phyloP scores from a whole-genome alignment of 768 basidiomycete species.

The Mycena chlorophos region DNA sequence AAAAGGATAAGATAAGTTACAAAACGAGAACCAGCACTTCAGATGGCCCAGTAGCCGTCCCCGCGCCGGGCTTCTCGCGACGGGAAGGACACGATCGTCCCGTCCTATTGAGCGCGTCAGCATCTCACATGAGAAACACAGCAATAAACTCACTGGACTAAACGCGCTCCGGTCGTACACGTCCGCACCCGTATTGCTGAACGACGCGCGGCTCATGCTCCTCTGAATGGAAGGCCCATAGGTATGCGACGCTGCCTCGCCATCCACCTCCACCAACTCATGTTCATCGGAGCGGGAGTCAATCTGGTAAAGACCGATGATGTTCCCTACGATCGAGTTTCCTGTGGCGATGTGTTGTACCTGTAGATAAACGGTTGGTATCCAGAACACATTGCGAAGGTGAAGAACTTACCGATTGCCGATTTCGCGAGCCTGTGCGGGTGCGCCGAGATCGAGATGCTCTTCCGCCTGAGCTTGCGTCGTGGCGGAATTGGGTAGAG shows the following conservation, averaged over 20 bases:
- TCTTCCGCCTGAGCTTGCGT: background rate
- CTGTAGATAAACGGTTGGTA: background rate
- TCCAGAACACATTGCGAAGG: too few relatives aligned
- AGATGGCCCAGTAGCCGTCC: constrained; percentile 23
- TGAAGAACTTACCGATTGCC: background rate
- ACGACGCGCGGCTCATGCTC: constrained; percentile 1
- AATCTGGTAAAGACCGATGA: constrained; percentile 19
- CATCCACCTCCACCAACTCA: background rate
- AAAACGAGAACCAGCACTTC: background rate
- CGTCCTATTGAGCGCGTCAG: constrained; percentile 10
- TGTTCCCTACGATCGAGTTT: constrained; percentile 13
- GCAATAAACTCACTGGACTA: constrained; percentile 13
- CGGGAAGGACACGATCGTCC: constrained; percentile 15
- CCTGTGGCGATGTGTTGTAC: background rate
- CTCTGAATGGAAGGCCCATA: background rate
- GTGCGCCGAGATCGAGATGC: background rate
- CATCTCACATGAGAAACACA: background rate
- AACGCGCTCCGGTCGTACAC: constrained; percentile 21
- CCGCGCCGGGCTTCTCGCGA: constrained; percentile 12
- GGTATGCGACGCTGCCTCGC: constrained; percentile 2
- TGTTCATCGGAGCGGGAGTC: background rate
- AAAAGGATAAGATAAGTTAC: background rate
- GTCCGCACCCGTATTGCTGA: background rate
- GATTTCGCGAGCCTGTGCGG: background rate
- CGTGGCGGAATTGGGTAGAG: constrained; percentile 4